Percentiles rank a stretch among this genome's conserved stretches.
These are phyloP conservation scores for Cutaneotrichosporon spelunceum DNA, from an alignment of 1,284 basidiomycete genomes.

Conservation along the genomic window DNA sequence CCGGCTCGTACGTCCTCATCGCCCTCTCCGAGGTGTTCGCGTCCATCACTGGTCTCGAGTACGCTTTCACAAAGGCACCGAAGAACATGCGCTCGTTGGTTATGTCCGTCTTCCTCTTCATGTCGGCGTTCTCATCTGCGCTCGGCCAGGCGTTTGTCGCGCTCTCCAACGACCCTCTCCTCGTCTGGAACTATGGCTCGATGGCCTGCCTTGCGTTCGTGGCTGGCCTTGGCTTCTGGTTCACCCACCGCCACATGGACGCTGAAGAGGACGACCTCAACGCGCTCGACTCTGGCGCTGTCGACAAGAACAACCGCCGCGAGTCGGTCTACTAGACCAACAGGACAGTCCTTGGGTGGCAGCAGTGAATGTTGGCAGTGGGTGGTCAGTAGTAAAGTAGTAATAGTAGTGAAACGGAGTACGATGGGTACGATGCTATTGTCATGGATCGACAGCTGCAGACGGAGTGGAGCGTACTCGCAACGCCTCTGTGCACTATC, in stretches of 20 bases:
- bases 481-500: no score
- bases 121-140: slow-evolving; percentile 52
- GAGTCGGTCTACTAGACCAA: neutral
- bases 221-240: slow-evolving; percentile 32
- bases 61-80: slow-evolving; percentile 53
- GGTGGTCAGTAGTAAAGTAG: neutral
- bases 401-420: neutral
- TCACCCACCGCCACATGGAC: slow-evolving; percentile 37
- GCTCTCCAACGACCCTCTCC: slow-evolving; percentile 52
- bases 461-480: no score
- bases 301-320: neutral
- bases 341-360: no score
- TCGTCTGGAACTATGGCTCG: slow-evolving; percentile 49
- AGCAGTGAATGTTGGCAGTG: neutral
- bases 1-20: slow-evolving; percentile 52
- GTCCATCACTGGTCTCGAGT: slow-evolving; percentile 55
- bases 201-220: slow-evolving; percentile 47
- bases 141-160: slow-evolving; percentile 43
- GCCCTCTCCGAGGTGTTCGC: slow-evolving; percentile 55
- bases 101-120: slow-evolving; percentile 52
- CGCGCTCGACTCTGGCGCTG: slow-evolving; percentile 1
- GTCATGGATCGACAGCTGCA: neutral
- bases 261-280: slow-evolving; percentile 11
- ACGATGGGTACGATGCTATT: neutral
- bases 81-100: slow-evolving; percentile 52